Evolutionary conservation across 2,329 filamentous ascomycete species (phyloP).

Genomic region (Calonectria hawksworthii): DNA sequence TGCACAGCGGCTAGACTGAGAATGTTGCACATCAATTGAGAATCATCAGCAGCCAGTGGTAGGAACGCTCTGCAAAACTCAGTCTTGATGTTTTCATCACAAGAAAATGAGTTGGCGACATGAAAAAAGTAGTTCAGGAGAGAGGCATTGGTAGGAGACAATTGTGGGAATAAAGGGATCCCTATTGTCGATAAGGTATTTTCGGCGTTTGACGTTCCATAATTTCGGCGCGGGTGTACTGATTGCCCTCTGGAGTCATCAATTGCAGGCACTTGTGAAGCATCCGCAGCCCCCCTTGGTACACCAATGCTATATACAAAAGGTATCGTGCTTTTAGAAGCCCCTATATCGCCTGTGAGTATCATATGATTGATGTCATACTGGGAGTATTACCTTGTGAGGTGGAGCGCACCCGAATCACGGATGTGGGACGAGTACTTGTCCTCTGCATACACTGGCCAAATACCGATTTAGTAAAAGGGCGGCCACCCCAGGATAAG

Average conservation of each 20-base stretch:
- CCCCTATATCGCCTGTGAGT: not conserved
- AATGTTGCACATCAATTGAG: conserved; percentile 4
- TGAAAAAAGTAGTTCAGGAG: conserved; percentile 8
- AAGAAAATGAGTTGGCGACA: conserved; percentile 15
- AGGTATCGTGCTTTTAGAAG: not conserved
- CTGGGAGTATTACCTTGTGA: not conserved
- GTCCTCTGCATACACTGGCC: conserved; percentile 6
- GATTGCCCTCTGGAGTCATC: not conserved
- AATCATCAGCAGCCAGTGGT: not conserved
- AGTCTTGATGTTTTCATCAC: conserved; percentile 1
- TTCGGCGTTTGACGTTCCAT: not conserved
- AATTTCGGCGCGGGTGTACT: not conserved
- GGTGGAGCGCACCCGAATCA: not conserved
- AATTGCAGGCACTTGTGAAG: not conserved
- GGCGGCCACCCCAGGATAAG: conserved; percentile 14
- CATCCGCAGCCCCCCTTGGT: too few relatives aligned
- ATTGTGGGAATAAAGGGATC: not conserved
- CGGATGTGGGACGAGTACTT: not conserved
- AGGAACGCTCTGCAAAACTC: not conserved
- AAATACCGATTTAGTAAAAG: conserved; percentile 12
- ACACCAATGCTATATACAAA: not conserved
- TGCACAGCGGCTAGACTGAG: conserved; percentile 11
- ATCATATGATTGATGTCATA: not conserved
- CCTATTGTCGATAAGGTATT: not conserved
- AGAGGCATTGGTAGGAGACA: not conserved